Base-by-base conservation (phyloP, 257 asterid species). In the Phtheirospermum japonicum region DNA sequence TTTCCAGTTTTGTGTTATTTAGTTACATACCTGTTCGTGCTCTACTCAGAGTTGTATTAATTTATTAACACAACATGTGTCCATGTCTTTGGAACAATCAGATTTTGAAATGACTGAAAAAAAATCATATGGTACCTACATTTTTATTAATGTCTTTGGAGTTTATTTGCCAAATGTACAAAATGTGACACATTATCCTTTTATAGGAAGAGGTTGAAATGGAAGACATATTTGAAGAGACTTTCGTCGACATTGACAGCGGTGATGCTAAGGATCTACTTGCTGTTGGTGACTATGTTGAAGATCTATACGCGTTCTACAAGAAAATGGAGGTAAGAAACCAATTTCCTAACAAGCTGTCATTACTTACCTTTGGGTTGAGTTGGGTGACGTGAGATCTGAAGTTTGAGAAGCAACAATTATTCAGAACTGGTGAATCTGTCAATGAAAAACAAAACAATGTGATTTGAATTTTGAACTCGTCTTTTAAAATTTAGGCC, bases 171-270 rank as follows among this genome's bases (percentile, higher is more conserved):
- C 17, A 23, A 26, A 26, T 53, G 10, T 50, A 40, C 14, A 1
- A 11, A 40, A 40, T 10, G 1, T 11, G n/a, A 10, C 9, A 8
- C 23, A 4, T 20, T 48, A 30, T 5, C 28, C 18, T 46, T 78
- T 31, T 18, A 74, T 23, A 23, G 28, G 28, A 23, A 72, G 30
- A 92, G 79, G 85, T 92, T 7, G 97, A 89, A 48, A 91, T 91
- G 97, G 98, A 85, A 55, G 98, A 92, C 76, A 86, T 84, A 56
- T 83, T 83, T 30, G 94, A 86, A 59, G 95, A 88, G 65, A 52
- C 82, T 26, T 61, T 86, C 0, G n/a, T 72, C 63, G 95, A 92
- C 65, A 92, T 92, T 9, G 98, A 92, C 39, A 54, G 78, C 12
- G 42, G 68, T 34, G 97, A 92, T 63, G 82, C 76, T 2, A 83